Evolutionary conservation across 345 rosid genomes (phyloP), one percentile per base, ranked within the genome.

Genomic region (Mercurialis annua): DNA sequence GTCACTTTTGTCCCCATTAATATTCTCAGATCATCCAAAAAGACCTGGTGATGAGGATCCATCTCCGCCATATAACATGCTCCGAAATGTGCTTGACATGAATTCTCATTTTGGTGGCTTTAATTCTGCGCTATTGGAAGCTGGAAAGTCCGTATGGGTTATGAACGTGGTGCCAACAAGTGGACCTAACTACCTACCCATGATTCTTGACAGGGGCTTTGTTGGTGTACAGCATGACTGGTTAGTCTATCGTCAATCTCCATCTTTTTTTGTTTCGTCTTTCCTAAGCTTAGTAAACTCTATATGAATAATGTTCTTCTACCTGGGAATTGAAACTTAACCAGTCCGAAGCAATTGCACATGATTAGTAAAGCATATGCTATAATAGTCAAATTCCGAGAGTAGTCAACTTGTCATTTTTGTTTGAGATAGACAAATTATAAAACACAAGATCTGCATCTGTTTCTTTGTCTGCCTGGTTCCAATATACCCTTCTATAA

Each of bases 11-110:
- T 95, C 99, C 5, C 98, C 99, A 4, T 57, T 95, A 62, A 90
- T 95, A 81, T 95, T 95, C 90, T 95, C 99, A 0, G 99, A 95
- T 85, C 99, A 95, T 78, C 98, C 99, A 15, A 95, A 95, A 76
- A 90, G 99, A 81, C 99, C 99, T 6, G 99, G 99, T 15, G 96
- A 92, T 36, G 99, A 95, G 80, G 98, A 95, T 80, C 99, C 99
- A 44, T 82, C 89, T 1, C 98, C 99, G 24, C 99, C 99, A 46
- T 92, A 83, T 77, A 95, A 95, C 83, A 95, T 95, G 97, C 82
- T 92, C 59, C 82, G 98, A 75, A 95, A 95, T 73, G 97, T 95
- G 53, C 76, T 95, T 24, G 99, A 95, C 71, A 95, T 95, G 99
- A 95, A 95, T 77, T 86, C 99, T 68, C 96, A 75, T 68, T 90